phyloP scores from a whole-genome alignment of 2,329 filamentous ascomycete species.

The Chrysoporthe austroafricana region DNA sequence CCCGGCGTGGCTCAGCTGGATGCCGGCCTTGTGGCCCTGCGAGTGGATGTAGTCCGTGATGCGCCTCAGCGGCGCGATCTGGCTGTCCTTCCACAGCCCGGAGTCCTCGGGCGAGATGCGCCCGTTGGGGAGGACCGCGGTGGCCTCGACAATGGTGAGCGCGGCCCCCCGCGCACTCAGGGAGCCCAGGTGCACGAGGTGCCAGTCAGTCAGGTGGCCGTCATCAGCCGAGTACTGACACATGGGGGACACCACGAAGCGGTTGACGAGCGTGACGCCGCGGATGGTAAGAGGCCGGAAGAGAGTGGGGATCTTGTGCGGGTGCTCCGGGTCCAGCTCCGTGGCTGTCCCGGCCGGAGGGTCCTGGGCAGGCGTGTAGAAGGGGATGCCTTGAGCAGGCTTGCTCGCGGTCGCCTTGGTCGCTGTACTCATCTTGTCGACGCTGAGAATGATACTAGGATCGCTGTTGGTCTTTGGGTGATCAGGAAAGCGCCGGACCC shows the following conservation, averaged over 20 bases:
- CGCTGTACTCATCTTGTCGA: background rate
- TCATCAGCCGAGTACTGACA: conserved; percentile 61
- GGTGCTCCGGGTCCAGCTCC: conserved; percentile 30
- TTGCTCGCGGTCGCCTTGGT: conserved; percentile 39
- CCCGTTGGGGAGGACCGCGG: conserved; percentile 73
- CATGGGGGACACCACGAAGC: conserved; percentile 64
- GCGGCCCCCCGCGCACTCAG: conserved; percentile 77
- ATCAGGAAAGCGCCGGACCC: background rate
- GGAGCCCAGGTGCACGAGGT: conserved; percentile 75
- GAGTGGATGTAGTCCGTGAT: conserved; percentile 80
- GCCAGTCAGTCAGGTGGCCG: conserved; percentile 75
- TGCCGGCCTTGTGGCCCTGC: conserved; percentile 75
- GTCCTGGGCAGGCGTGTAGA: conserved; percentile 58
- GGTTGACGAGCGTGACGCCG: conserved; percentile 57
- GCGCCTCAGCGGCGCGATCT: conserved; percentile 72
- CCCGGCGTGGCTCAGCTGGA: conserved; percentile 84
- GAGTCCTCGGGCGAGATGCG: conserved; percentile 81
- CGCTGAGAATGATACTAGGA: background rate
- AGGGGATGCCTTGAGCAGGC: conserved; percentile 51
- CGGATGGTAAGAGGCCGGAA: conserved; percentile 62
- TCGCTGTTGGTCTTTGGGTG: background rate
- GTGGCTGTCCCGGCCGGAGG: conserved; percentile 55
- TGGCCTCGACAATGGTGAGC: conserved; percentile 78
- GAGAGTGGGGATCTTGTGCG: conserved; percentile 52
- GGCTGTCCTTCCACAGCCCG: conserved; percentile 83